These are phyloP conservation scores for Candida pseudofarinosa DNA, from an alignment of 805 yeast genomes.

Conservation along the genomic window DNA sequence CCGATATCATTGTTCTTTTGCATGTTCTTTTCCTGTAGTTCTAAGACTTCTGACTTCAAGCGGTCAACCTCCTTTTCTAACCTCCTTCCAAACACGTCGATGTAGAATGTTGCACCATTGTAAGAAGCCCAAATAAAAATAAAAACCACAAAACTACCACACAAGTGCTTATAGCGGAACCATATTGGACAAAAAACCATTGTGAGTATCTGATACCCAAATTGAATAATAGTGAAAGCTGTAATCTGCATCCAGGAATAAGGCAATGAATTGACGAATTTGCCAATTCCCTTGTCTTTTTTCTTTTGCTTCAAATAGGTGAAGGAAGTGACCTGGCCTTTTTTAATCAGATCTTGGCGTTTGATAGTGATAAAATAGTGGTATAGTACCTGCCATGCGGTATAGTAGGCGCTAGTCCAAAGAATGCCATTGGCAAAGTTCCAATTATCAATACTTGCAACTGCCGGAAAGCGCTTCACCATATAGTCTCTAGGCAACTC, in stretches of 20 bases:
- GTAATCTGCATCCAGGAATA: constrained; percentile 79
- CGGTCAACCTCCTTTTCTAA: constrained; percentile 80
- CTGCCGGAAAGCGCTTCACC: constrained; percentile 74
- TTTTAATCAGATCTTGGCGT: constrained; percentile 72
- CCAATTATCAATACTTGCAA: constrained; percentile 63
- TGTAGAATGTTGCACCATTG: constrained; percentile 93
- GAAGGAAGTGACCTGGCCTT: constrained; percentile 85
- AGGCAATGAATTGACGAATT: constrained; percentile 75
- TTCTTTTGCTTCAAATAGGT: constrained; percentile 75
- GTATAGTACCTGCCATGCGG: constrained; percentile 85
- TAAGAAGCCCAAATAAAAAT: constrained; percentile 81
- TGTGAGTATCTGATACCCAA: constrained; percentile 77
- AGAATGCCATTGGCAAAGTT: constrained; percentile 63
- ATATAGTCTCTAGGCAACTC: constrained; percentile 52
- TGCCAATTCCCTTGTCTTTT: constrained; percentile 61
- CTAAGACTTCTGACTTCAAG: constrained; percentile 67
- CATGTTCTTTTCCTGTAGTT: constrained; percentile 43
- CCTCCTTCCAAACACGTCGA: constrained; percentile 87
- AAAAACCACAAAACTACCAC: constrained; percentile 60
- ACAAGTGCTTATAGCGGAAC: constrained; percentile 65
- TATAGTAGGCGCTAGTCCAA: constrained; percentile 77
- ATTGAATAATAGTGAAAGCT: constrained; percentile 84
- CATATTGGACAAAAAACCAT: constrained; percentile 91
- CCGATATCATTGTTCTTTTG: constrained; percentile 6
- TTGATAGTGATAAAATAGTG: constrained; percentile 89